Conservation (phyloP, 2,329 filamentous ascomycete genomes). For the Botryotinia globosa region DNA sequence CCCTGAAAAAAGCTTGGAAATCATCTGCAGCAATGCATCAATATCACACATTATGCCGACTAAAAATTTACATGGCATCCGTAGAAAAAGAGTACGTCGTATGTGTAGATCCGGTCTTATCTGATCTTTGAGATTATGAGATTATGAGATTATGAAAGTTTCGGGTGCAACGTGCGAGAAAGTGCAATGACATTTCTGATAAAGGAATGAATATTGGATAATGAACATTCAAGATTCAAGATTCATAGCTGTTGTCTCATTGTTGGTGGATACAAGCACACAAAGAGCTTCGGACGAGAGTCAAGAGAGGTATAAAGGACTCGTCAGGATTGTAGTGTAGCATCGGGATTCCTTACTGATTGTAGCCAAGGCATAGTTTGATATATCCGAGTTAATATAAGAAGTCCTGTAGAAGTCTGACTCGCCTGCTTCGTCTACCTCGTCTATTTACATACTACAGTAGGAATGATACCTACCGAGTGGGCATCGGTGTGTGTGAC, state of each 20-base stretch:
- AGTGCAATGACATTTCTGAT: neutral
- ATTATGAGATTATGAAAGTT: neutral
- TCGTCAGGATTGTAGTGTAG: neutral
- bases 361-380: neutral
- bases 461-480: too few species aligned
- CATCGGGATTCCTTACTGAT: neutral
- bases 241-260: neutral
- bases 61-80: neutral
- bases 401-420: neutral
- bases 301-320: neutral
- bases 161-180: neutral
- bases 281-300: neutral
- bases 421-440: too few species aligned
- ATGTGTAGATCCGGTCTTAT: neutral
- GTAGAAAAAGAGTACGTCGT: too few species aligned
- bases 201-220: neutral
- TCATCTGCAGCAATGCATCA: constrained; percentile 2
- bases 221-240: neutral
- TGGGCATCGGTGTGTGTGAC: too few species aligned
- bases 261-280: neutral
- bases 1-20: constrained; percentile 1
- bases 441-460: too few species aligned
- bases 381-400: neutral
- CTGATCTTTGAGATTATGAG: constrained; percentile 2
- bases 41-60: constrained; percentile 5